Percentiles rank a stretch among this genome's conserved stretches.
phyloP scores from a whole-genome alignment of 768 basidiomycete genomes.

The Serendipita indica region DNA sequence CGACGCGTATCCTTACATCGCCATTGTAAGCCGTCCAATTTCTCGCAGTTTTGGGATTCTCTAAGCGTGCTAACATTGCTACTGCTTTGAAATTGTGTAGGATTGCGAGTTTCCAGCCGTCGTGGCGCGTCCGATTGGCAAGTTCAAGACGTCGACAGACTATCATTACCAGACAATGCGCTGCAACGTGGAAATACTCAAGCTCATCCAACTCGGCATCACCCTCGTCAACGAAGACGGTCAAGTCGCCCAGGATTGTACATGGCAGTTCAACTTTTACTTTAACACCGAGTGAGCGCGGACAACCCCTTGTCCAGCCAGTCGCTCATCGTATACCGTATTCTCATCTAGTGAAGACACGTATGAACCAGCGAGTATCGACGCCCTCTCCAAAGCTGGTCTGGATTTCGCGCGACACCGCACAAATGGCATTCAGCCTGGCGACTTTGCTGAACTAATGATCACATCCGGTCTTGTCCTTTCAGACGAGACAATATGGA shows the following conservation, averaged over 20 bases:
- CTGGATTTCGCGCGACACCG: slow-evolving; percentile 92
- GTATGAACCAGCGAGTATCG: slow-evolving; percentile 96
- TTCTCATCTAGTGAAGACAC: slow-evolving; percentile 67
- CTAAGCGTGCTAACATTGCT: slow-evolving; percentile 1
- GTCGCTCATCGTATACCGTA: slow-evolving; percentile 7
- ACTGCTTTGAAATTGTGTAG: slow-evolving; percentile 28
- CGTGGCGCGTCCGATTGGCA: slow-evolving; percentile 90
- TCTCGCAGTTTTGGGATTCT: background rate
- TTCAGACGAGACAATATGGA: slow-evolving; percentile 80
- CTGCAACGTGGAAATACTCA: slow-evolving; percentile 95
- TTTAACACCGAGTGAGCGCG: slow-evolving; percentile 75
- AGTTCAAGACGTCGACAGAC: slow-evolving; percentile 92
- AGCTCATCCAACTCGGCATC: slow-evolving; percentile 94
- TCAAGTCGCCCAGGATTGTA: slow-evolving; percentile 78
- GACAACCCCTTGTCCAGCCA: too few species aligned
- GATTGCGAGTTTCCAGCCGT: slow-evolving; percentile 99
- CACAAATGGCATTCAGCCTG: slow-evolving; percentile 79
- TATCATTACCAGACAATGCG: slow-evolving; percentile 99
- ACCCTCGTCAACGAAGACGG: slow-evolving; percentile 92
- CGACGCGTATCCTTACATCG: slow-evolving; percentile 84
- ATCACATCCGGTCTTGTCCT: slow-evolving; percentile 93
- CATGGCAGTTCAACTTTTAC: slow-evolving; percentile 99
- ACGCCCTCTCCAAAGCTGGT: slow-evolving; percentile 85
- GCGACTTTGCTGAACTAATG: slow-evolving; percentile 92
- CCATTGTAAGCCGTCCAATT: slow-evolving; percentile 49